Evolutionary conservation across 2,329 filamentous ascomycete genomes (phyloP), one percentile per base, ranked within the genome.

Genomic region (Tricladium varicosporioides): DNA sequence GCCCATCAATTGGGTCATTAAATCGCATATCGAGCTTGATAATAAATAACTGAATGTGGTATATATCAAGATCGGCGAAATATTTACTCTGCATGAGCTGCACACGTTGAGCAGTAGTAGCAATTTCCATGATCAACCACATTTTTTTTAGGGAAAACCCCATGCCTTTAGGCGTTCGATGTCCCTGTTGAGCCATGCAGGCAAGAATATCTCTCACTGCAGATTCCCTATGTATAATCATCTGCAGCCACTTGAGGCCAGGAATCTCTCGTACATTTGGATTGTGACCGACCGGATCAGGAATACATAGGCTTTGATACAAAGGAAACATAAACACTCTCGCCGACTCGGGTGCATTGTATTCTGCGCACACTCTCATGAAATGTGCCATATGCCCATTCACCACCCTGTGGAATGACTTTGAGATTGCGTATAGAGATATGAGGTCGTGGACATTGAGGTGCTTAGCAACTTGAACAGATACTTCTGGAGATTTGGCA

Each of bases 1-100:
- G 77, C 0, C 80, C 82, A 49, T 78, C 77, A 19, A 83, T 68
- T 0, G 88, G 87, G 61, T 89, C 80, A 56, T 81, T 83, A 71
- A 91, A 85, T 53, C 78, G 77, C 81, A 92, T 84, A 66, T 84
- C 79, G 14, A 94, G 79, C 73, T 93, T 92, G 60, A 89, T 67
- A 62, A 90, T 75, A 74, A 93, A 86, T 58, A 86, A 71, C 46
- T 85, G 81, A 2, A 82, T 77, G 51, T 82, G 77, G 67, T 83
- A 81, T 9, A 94, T 70, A 66, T 90, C 84, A 3, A 69, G 58
- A 56, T 87, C 75, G 9, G 78, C 74, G 78, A 88, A 88, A 48
- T 86, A 75, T 0, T 66, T 62, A 68, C 83, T 83, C 31, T 75
- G 75, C 5, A 91, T 70, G 5, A 87, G 73, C 1, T 74, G 74